Base-by-base conservation (phyloP, 495 filamentous ascomycete species). In the Penicillium longicatenatum region DNA sequence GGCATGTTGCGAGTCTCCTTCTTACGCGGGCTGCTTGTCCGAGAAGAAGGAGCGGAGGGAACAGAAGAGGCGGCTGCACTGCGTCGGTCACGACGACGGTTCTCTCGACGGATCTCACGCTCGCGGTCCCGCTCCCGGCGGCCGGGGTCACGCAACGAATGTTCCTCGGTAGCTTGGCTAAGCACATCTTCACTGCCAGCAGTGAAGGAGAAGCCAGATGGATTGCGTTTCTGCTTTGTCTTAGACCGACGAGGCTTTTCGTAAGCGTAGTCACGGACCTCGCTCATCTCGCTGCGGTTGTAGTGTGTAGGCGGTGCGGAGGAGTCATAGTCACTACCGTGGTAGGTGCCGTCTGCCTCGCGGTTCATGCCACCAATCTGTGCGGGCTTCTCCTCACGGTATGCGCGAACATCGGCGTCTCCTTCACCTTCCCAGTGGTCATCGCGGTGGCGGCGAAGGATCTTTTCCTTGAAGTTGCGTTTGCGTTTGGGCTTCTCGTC, bases 311-410 rank as follows among this genome's bases (percentile, higher is more conserved):
- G 78, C 7, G 71, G 73, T 22, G 75, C 73, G 35, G 81, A 83
- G 24, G 74, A 75, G 22, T 79, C 75, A 57, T 79, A 80, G 72
- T 86, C 77, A 72, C 82, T 63, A 75, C 86, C 89, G 74, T 86
- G 86, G 62, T 86, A 82, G 55, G 83, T 88, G 48, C 84, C 89
- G 52, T 97, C 92, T 43, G 83, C 73, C 59, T 88, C 77, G 46
- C 85, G 84, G 70, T 97, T 97, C 63, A 97, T 74, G 17, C 92
- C 92, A 39, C 92, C 92, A 19, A 97, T 90, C 31, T 87, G 81
- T 2, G 92, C 92, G 5, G 91, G 75, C 64, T 89, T 90, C 72
- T 97, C 92, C 66, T 89, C 80, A 8, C 91, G 87, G 75, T 97
- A 97, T 2, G 84, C 83, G 39, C 88, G 84, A 43, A 93, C 85